Evolutionary conservation across 1,139 yeast species (phyloP).

Genomic region (Pneumocystis oryctolagi): DNA sequence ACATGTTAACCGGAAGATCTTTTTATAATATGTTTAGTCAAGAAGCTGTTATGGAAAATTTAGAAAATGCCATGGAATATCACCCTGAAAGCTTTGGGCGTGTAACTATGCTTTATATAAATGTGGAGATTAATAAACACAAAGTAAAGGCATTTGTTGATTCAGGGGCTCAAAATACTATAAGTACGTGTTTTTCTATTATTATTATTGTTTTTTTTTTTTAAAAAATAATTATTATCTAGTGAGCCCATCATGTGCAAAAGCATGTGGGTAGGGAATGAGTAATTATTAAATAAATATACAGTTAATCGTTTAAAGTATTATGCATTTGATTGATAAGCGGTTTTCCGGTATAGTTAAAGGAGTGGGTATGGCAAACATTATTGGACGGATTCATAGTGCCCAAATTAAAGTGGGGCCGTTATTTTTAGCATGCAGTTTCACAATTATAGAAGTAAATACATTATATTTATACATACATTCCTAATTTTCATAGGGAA

Average conservation of each 20-base stretch:
- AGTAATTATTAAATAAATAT: background rate
- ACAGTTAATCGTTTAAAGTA: slow-evolving; percentile 11
- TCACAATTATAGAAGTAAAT: slow-evolving; percentile 51
- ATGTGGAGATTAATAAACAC: slow-evolving; percentile 61
- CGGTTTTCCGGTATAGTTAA: slow-evolving; percentile 69
- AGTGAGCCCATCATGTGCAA: slow-evolving; percentile 58
- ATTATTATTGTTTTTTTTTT: no score
- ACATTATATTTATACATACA: background rate
- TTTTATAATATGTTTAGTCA: slow-evolving; percentile 1
- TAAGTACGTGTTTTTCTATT: slow-evolving; percentile 25
- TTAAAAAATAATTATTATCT: background rate
- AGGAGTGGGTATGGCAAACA: slow-evolving; percentile 77
- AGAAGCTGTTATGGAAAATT: slow-evolving; percentile 62
- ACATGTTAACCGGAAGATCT: background rate
- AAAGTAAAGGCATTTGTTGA: slow-evolving; percentile 87
- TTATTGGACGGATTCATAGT: slow-evolving; percentile 74
- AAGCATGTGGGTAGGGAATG: slow-evolving; percentile 37
- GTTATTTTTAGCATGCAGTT: slow-evolving; percentile 57
- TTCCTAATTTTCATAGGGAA: slow-evolving; percentile 2
- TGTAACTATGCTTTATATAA: slow-evolving; percentile 71
- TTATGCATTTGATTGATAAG: slow-evolving; percentile 61
- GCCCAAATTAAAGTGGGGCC: slow-evolving; percentile 72
- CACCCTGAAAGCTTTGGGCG: slow-evolving; percentile 77
- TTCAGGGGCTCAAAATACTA: slow-evolving; percentile 87
- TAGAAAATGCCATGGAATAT: slow-evolving; percentile 64